Evolutionary conservation across 805 yeast genomes (phyloP).

Genomic region (Isabelozyma pseudorhagii): DNA sequence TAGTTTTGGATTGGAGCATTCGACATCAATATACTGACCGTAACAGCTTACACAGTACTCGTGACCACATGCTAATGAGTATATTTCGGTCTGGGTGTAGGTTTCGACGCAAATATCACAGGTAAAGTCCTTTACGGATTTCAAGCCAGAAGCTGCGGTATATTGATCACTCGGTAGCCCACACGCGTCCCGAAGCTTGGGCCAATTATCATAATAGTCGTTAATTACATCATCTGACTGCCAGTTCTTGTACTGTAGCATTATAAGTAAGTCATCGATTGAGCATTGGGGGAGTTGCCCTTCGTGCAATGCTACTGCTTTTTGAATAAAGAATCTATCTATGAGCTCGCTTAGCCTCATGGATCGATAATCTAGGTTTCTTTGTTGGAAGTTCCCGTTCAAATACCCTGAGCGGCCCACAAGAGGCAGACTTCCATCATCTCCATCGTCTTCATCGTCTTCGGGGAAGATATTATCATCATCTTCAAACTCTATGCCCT

Average conservation of each 20-base stretch:
- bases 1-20: constrained; percentile 38
- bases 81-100: constrained; percentile 29
- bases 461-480: constrained; percentile 6
- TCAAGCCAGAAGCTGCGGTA: constrained; percentile 2
- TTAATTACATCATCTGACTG: constrained; percentile 37
- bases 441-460: constrained; percentile 4
- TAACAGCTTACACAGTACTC: constrained; percentile 70
- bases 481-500: constrained; percentile 1
- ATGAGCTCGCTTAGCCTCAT: constrained; percentile 27
- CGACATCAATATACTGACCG: constrained; percentile 50
- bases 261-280: constrained; percentile 27
- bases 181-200: constrained; percentile 18
- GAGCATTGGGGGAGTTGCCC: constrained; percentile 24
- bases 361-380: constrained; percentile 16
- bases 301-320: constrained; percentile 16
- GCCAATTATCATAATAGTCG: constrained; percentile 30
- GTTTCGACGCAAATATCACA: constrained; percentile 79
- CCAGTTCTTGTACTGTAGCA: constrained; percentile 39
- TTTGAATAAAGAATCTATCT: constrained; percentile 17
- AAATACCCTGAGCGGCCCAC: constrained; percentile 1
- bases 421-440: neutral
- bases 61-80: constrained; percentile 66
- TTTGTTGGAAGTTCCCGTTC: neutral
- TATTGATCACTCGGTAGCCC: constrained; percentile 19
- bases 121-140: constrained; percentile 19